Evolutionary conservation across 768 basidiomycete genomes (phyloP).

Genomic region (Amanita muscaria): DNA sequence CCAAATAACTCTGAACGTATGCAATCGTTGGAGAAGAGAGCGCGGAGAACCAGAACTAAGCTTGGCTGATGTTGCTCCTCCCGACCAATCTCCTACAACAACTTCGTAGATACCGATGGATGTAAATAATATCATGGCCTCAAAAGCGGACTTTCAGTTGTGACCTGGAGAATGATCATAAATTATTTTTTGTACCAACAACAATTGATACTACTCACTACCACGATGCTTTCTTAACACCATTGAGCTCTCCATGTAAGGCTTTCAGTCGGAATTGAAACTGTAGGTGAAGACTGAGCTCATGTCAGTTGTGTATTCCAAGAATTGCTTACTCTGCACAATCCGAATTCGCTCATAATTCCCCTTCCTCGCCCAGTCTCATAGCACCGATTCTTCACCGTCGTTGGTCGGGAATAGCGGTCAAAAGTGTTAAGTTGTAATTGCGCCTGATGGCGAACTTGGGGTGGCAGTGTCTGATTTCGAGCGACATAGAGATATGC

Average conservation of each 20-base stretch:
- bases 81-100: slow-evolving; percentile 8
- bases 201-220: slow-evolving; percentile 24
- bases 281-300: slow-evolving; percentile 28
- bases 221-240: slow-evolving; percentile 92
- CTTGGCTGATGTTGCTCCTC: slow-evolving; percentile 16
- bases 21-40: slow-evolving; percentile 85
- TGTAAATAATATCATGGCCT: too few species aligned
- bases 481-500: slow-evolving; percentile 92
- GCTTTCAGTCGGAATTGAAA: slow-evolving; percentile 89
- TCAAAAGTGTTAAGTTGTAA: slow-evolving; percentile 86
- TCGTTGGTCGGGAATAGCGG: slow-evolving; percentile 73
- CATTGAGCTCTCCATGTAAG: slow-evolving; percentile 70
- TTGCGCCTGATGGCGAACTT: slow-evolving; percentile 90
- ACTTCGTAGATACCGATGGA: slow-evolving; percentile 2
- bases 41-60: slow-evolving; percentile 68
- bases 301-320: slow-evolving; percentile 10
- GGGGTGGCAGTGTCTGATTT: slow-evolving; percentile 80
- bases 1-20: slow-evolving; percentile 52
- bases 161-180: background rate
- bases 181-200: background rate
- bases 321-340: slow-evolving; percentile 54
- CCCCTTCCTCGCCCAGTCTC: slow-evolving; percentile 85
- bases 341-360: slow-evolving; percentile 79
- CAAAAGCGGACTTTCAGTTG: too few species aligned
- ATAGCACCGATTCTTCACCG: slow-evolving; percentile 82